Evolutionary conservation across 1,284 basidiomycete species (phyloP).

Genomic region (Gomphus bonarii): DNA sequence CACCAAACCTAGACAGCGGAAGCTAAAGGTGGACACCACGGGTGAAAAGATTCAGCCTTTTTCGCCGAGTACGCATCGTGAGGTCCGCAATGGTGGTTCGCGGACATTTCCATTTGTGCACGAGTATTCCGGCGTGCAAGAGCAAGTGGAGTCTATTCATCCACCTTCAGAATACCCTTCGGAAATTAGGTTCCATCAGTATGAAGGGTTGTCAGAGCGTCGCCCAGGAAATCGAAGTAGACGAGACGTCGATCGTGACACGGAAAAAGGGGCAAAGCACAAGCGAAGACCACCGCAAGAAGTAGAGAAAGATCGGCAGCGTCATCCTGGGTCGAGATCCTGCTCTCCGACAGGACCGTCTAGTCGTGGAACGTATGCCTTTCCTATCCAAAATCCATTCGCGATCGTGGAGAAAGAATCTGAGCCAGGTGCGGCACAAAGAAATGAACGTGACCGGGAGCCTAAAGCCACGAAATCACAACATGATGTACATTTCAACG

Average conservation of each 20-base stretch:
- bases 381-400: background rate
- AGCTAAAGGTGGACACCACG: background rate
- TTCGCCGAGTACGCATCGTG: background rate
- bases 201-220: conserved; percentile 1
- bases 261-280: background rate
- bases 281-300: background rate
- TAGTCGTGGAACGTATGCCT: background rate
- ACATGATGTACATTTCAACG: background rate
- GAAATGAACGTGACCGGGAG: background rate
- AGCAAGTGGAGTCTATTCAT: background rate
- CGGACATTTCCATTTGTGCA: conserved; percentile 6
- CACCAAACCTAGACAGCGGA: background rate
- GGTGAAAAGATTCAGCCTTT: background rate
- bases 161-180: conserved; percentile 1
- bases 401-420: background rate
- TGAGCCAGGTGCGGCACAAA: background rate
- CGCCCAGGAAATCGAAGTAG: background rate
- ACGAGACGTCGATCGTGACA: background rate
- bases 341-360: background rate
- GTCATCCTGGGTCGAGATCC: background rate
- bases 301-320: background rate
- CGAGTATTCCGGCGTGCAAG: conserved; percentile 1
- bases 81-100: conserved; percentile 2
- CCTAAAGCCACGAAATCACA: background rate
- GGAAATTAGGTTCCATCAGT: conserved; percentile 7